A percentile compares a stretch with the other conserved stretches of the same genome.
These are phyloP conservation scores for Nicotiana noctiflora DNA, from an alignment of 257 asterid species.

Conservation along the genomic window DNA sequence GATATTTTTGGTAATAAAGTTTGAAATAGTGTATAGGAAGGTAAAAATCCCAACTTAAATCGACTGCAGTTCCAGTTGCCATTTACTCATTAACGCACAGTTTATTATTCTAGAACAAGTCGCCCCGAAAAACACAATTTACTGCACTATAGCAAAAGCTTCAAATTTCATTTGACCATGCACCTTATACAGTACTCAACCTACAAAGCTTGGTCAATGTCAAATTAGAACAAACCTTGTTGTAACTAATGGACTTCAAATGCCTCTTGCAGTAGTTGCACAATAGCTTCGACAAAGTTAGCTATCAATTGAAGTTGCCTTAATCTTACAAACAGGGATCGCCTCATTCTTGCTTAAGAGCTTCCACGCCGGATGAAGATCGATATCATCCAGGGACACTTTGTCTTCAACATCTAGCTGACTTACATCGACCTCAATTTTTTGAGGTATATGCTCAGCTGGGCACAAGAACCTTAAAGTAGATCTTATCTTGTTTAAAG, in stretches of 20 bases:
- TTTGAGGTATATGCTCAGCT: conserved; percentile 73
- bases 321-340: conserved; percentile 80
- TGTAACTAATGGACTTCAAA: background rate
- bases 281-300: background rate
- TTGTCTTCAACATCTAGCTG: conserved; percentile 76
- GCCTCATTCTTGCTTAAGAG: conserved; percentile 68
- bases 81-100: conserved; percentile 3
- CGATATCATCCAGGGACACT: conserved; percentile 45
- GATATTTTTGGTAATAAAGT: no score
- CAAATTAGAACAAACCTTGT: background rate
- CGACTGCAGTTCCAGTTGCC: background rate
- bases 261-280: background rate
- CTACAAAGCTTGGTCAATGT: background rate
- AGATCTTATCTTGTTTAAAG: conserved; percentile 42
- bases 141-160: background rate
- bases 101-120: conserved; percentile 4
- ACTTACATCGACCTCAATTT: conserved; percentile 82
- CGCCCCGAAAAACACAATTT: background rate
- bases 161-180: background rate
- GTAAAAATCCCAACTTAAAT: background rate
- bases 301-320: conserved; percentile 27
- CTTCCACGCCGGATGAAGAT: conserved; percentile 72
- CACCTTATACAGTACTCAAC: background rate
- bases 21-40: no score
- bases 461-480: conserved; percentile 66